Base-by-base conservation (phyloP, 2,329 filamentous ascomycete genomes). In the Aspergillus tamarii region DNA sequence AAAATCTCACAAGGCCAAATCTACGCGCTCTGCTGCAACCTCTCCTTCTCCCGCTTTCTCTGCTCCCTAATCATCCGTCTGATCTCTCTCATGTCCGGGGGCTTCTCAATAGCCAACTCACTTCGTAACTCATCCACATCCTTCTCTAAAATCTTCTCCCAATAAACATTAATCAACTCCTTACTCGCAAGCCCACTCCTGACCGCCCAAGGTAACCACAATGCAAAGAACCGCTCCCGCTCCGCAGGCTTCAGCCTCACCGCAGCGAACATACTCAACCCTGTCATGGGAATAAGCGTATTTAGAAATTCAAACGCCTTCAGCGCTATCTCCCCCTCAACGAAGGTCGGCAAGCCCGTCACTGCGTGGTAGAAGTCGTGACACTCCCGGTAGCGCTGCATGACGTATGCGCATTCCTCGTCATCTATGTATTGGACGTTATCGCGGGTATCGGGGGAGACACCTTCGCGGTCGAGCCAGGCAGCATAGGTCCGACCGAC, bases 291-390 rank as follows among this genome's bases (percentile, higher is more conserved):
- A 60, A 99, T 81, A 39, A 96, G 80, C 1, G 94, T 98, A 75
- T 98, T 99, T 30, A 93, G 89, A 77, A 97, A 99, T 81, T 99
- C 95, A 70, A 99, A 97, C 0, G 94, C 93, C 81, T 99, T 99
- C 70, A 99, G 85, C n/a, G 94, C 95, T 14, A 99, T 87, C 83
- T 99, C 95, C 30, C 95, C 95, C 82, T 99, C 95, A n/a, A 93
- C 87, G 67, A 97, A 90, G 48, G 96, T 88, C 0, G 95, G 95
- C 55, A 99, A 81, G 0, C 94, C 94, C 0, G 94, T 97, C 59
- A 99, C 84, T 0, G 95, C 94, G 78, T 99, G 95, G 81, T 96
- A 97, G 80, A 99, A 97, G 77, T 99, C 95, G 78, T 99, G 95
- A 69, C 91, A 96, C 80, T 99, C 95, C 66, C 95, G 89, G 79